Conservation (phyloP, 2,329 filamentous ascomycete genomes). For the Microdochium trichocladiopsis region DNA sequence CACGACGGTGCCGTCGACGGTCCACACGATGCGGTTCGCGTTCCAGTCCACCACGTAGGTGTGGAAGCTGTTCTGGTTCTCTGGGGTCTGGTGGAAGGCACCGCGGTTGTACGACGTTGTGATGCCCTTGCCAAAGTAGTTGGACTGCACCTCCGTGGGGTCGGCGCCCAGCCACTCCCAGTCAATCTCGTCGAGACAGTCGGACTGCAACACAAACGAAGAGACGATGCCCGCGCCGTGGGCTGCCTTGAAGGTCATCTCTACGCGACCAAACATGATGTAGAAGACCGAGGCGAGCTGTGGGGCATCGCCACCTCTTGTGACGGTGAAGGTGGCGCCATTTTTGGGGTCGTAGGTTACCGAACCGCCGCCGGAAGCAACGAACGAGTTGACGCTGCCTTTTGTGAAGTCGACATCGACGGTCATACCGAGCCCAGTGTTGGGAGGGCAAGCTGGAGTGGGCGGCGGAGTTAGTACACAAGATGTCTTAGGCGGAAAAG, state of each 20-base stretch:
- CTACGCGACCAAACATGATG: constrained; percentile 96
- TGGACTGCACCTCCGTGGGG: constrained; percentile 75
- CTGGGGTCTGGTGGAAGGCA: constrained; percentile 63
- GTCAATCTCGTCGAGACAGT: constrained; percentile 92
- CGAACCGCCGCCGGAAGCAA: constrained; percentile 49
- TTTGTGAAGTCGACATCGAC: constrained; percentile 78
- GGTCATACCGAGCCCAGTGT: constrained; percentile 78
- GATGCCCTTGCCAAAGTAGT: constrained; percentile 93
- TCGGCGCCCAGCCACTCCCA: constrained; percentile 90
- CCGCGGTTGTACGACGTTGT: constrained; percentile 83
- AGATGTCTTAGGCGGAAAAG: not conserved
- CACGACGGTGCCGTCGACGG: constrained; percentile 69
- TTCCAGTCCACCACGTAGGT: constrained; percentile 95
- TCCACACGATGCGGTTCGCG: constrained; percentile 75
- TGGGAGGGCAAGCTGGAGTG: constrained; percentile 56
- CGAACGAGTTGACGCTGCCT: constrained; percentile 73
- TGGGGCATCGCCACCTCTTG: constrained; percentile 72
- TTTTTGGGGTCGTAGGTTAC: constrained; percentile 63
- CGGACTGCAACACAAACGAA: constrained; percentile 84
- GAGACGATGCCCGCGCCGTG: constrained; percentile 89
- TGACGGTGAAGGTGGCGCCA: constrained; percentile 76
- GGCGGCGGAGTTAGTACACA: constrained; percentile 8
- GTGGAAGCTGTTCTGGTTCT: constrained; percentile 69
- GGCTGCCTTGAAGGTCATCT: constrained; percentile 77
- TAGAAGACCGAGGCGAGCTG: constrained; percentile 89